A percentile compares a stretch with the other conserved stretches of the same genome.
phyloP scores from a whole-genome alignment of 2,329 filamentous ascomycete species.

The Hymenotorrendiella dingleyae region DNA sequence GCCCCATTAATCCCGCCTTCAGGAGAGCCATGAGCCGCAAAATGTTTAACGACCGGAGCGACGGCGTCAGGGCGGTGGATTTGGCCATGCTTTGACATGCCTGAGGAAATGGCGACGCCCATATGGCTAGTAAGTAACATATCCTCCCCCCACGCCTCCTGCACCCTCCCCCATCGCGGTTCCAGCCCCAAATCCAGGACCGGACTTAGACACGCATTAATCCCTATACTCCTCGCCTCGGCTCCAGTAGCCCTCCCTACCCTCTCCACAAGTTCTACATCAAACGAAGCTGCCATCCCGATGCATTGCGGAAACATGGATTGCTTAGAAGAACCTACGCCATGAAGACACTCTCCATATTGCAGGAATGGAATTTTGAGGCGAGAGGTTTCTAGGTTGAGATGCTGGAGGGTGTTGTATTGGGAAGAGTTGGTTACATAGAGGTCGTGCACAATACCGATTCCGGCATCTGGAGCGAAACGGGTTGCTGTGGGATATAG shows the following conservation, averaged over 20 bases:
- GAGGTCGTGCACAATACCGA: not conserved
- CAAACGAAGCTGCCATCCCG: slow-evolving; percentile 37
- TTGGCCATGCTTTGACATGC: slow-evolving; percentile 39
- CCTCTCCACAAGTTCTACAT: slow-evolving; percentile 36
- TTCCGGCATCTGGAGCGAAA: not conserved
- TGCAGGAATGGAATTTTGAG: slow-evolving; percentile 38
- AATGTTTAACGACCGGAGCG: slow-evolving; percentile 40
- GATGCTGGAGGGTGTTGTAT: not conserved
- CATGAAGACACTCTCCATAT: slow-evolving; percentile 39
- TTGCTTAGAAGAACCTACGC: slow-evolving; percentile 40
- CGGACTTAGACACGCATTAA: slow-evolving; percentile 39
- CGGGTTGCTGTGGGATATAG: not conserved
- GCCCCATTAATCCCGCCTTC: slow-evolving; percentile 39
- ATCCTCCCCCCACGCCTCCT: slow-evolving; percentile 42
- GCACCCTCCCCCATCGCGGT: slow-evolving; percentile 36
- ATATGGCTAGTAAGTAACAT: slow-evolving; percentile 39
- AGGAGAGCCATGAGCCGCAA: slow-evolving; percentile 39
- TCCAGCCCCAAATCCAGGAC: slow-evolving; percentile 40
- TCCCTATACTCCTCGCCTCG: slow-evolving; percentile 39
- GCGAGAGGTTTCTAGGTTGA: slow-evolving; percentile 32
- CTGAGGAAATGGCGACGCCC: slow-evolving; percentile 39
- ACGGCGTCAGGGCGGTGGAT: slow-evolving; percentile 38
- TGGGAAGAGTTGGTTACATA: not conserved
- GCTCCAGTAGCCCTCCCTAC: slow-evolving; percentile 38
- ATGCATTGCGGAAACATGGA: slow-evolving; percentile 40